Evolutionary conservation across 495 filamentous ascomycete species (phyloP), one percentile per base, ranked within the genome.

Genomic region (Penicillium riverlandense): DNA sequence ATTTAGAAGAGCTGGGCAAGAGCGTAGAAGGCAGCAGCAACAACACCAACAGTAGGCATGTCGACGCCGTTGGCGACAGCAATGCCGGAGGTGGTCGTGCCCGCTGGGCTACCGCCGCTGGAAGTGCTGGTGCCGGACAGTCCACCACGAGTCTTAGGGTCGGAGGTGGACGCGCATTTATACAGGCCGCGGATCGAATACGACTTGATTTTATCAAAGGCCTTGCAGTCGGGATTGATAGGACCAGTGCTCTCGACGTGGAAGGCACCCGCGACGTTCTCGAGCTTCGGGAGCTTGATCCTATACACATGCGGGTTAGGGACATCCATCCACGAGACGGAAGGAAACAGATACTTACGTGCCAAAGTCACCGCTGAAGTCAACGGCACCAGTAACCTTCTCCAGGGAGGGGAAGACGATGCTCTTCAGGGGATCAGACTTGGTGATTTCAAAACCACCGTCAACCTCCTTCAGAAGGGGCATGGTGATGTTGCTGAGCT

Each of bases 281-380:
- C 69, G 15, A 98, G 74, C 11, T 58, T 54, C 32, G 86, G 83
- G 28, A 96, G 72, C 27, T 70, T 55, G 42, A 88, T 80, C 43
- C 90, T 96, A 52, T 10, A 43, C 44, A 22, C 22, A 6, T n/a
- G 43, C 58, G 43, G 52, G 58, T 9, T 48, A 48, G 8, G 7
- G 4, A 14, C 12, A 29, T 16, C 50, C 15, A 41, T 50, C 28
- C 29, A 27, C 10, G 35, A 28, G 6, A n/a, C 7, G 15, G 30
- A n/a, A 33, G 7, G 8, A 37, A 41, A 22, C 22, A 3, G 6
- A 15, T 37, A 79, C 89, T 74, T 75, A 96, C 85, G 78, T 70
- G 40, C 78, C 77, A 65, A 96, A 94, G 68, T 78, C 83, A 57
- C 92, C 92, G 55, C 79, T 80, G 67, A 96, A 80, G 71, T 95